Conservation (phyloP, 176 grass and related monocot genomes). For the Tillandsia leiboldiana region DNA sequence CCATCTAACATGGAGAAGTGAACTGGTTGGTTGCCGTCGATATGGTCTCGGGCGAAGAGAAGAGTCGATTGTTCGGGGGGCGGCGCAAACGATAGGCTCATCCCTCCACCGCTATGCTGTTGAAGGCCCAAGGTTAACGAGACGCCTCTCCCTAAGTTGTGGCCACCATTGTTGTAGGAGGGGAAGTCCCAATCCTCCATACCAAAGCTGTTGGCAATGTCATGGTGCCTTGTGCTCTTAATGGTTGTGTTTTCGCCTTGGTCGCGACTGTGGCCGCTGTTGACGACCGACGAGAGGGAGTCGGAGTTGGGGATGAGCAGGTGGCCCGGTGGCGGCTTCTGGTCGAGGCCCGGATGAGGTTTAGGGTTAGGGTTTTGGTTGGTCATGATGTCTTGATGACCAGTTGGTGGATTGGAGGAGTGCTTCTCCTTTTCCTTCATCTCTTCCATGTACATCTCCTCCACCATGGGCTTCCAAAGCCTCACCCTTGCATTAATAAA, state of each 20-base stretch:
- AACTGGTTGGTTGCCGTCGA: neutral
- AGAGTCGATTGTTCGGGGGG: constrained; percentile 9
- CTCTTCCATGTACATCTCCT: constrained; percentile 76
- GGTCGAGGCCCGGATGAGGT: neutral
- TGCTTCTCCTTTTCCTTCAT: constrained; percentile 11
- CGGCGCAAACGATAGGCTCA: constrained; percentile 8
- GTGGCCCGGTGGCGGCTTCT: neutral
- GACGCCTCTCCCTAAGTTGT: neutral
- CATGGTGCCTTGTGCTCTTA: neutral
- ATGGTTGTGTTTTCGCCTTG: neutral
- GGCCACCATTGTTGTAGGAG: neutral
- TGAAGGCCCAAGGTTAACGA: constrained; percentile 65
- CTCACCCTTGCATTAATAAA: constrained; percentile 90
- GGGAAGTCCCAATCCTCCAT: neutral
- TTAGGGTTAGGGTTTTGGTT: constrained; percentile 19
- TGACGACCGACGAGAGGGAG: constrained; percentile 14
- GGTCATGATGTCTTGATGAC: neutral
- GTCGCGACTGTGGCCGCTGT: neutral
- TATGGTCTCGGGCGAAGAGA: constrained; percentile 6
- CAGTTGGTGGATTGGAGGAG: neutral
- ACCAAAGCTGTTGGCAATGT: neutral
- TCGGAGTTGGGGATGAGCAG: constrained; percentile 1
- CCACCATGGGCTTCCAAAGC: constrained; percentile 91
- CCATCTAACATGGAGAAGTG: constrained; percentile 30
- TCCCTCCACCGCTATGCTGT: constrained; percentile 29